Conservation (phyloP, 73 alveolate genomes). For the Breviolum minutum region DNA sequence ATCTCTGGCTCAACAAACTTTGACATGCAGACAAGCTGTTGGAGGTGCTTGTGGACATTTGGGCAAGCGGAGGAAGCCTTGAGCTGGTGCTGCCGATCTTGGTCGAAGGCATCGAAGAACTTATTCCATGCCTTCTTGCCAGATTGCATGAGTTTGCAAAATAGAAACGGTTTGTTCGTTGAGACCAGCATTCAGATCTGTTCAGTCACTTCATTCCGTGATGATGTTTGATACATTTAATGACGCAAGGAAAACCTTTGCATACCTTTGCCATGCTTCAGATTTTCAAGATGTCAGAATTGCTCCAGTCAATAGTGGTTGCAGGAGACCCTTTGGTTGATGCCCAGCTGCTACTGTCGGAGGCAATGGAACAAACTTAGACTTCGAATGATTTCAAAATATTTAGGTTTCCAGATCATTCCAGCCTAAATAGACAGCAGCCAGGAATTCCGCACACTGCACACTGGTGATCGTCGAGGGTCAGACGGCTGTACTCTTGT, state of each 20-base stretch:
- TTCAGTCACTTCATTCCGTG: neutral
- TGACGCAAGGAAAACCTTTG: neutral
- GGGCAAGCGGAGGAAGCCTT: conserved; percentile 71
- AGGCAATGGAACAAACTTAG: neutral
- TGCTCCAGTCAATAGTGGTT: neutral
- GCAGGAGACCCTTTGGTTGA: conserved; percentile 80
- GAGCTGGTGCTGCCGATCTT: conserved; percentile 71
- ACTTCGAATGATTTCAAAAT: neutral
- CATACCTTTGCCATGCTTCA: neutral
- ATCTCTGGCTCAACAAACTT: neutral
- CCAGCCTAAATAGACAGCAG: too few relatives aligned
- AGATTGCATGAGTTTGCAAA: too few relatives aligned
- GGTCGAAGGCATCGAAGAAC: conserved; percentile 30
- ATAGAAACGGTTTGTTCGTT: too few relatives aligned
- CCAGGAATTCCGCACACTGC: too few relatives aligned
- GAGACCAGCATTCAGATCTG: too few relatives aligned
- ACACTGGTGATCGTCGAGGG: too few relatives aligned
- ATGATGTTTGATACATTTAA: neutral
- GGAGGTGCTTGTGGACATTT: conserved; percentile 73
- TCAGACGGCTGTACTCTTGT: neutral
- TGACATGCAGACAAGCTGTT: too few relatives aligned
- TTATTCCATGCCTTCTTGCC: too few relatives aligned
- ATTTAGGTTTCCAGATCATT: neutral
- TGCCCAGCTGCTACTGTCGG: conserved; percentile 68
- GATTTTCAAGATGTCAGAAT: neutral